phyloP scores from a whole-genome alignment of 768 basidiomycete genomes.

The Phlegmacium glaucopus region DNA sequence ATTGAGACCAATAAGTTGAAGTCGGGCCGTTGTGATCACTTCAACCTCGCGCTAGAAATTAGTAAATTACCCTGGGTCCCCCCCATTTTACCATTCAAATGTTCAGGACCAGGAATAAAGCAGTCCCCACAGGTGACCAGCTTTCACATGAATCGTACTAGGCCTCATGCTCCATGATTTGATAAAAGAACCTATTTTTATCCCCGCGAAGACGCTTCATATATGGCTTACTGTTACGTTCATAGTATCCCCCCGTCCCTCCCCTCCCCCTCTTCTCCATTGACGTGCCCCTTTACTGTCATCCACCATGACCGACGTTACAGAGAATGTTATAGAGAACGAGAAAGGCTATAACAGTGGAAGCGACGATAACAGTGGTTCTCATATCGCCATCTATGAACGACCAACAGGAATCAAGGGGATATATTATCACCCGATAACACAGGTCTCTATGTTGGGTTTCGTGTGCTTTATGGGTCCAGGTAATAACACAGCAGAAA shows the following conservation, averaged over 20 bases:
- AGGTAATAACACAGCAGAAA: constrained; percentile 26
- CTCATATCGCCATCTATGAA: constrained; percentile 29
- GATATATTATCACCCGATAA: constrained; percentile 55
- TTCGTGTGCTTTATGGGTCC: constrained; percentile 68
- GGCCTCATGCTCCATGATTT: too few relatives aligned
- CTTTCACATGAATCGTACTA: too few relatives aligned
- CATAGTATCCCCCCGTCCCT: constrained; percentile 1
- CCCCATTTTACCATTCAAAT: too few relatives aligned
- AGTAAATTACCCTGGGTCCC: too few relatives aligned
- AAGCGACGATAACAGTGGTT: constrained; percentile 12
- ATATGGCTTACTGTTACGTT: background rate
- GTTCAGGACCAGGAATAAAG: too few relatives aligned
- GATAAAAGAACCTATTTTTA: constrained; percentile 7
- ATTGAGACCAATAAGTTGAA: too few relatives aligned
- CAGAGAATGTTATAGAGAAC: constrained; percentile 15
- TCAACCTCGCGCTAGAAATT: too few relatives aligned
- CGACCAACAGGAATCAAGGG: constrained; percentile 51
- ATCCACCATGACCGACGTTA: constrained; percentile 11
- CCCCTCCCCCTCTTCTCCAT: background rate
- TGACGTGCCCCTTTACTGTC: background rate
- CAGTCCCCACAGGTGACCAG: too few relatives aligned
- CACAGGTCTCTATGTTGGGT: constrained; percentile 61
- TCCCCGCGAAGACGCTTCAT: background rate
- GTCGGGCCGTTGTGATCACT: too few relatives aligned
- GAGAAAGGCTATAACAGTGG: constrained; percentile 12